These are phyloP conservation scores for Erucastrum elatum DNA, from an alignment of 345 rosid species.

Conservation along the genomic window DNA sequence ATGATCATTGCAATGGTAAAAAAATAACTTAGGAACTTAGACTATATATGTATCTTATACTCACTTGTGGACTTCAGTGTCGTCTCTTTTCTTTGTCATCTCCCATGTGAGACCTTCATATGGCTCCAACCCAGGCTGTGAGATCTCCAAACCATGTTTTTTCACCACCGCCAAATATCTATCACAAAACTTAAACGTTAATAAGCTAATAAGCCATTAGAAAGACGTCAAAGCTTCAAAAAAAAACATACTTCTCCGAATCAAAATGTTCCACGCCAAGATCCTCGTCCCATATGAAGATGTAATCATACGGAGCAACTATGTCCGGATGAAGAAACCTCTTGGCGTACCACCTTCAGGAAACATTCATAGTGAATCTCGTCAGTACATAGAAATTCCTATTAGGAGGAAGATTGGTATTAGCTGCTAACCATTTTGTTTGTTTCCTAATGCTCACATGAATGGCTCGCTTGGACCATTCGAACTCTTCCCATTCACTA, in stretches of 20 bases:
- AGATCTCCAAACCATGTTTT: constrained; percentile 87
- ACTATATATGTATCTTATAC: constrained; percentile 1
- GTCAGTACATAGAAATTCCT: constrained; percentile 9
- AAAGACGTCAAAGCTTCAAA: neutral
- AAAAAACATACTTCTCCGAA: constrained; percentile 69
- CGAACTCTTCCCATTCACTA: constrained; percentile 88
- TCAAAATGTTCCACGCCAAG: constrained; percentile 85
- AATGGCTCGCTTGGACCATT: constrained; percentile 91
- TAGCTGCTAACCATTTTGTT: constrained; percentile 82
- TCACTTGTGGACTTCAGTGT: constrained; percentile 89
- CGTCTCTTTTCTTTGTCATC: constrained; percentile 85
- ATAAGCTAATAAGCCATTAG: neutral
- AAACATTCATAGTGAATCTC: constrained; percentile 21
- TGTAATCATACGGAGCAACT: constrained; percentile 80
- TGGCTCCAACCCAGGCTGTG: constrained; percentile 95
- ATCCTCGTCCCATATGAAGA: constrained; percentile 98
- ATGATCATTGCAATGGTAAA: neutral
- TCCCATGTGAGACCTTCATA: constrained; percentile 81
- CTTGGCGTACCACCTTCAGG: constrained; percentile 88
- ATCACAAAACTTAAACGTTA: neutral
- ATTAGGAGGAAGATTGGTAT: neutral
- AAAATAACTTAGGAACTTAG: neutral
- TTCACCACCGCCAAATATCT: constrained; percentile 75
- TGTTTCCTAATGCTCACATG: constrained; percentile 87
- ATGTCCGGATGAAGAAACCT: constrained; percentile 97